Percentiles rank a stretch among this genome's conserved stretches.
phyloP scores from a whole-genome alignment of 345 rosid genomes.

The Gossypium thurberi region DNA sequence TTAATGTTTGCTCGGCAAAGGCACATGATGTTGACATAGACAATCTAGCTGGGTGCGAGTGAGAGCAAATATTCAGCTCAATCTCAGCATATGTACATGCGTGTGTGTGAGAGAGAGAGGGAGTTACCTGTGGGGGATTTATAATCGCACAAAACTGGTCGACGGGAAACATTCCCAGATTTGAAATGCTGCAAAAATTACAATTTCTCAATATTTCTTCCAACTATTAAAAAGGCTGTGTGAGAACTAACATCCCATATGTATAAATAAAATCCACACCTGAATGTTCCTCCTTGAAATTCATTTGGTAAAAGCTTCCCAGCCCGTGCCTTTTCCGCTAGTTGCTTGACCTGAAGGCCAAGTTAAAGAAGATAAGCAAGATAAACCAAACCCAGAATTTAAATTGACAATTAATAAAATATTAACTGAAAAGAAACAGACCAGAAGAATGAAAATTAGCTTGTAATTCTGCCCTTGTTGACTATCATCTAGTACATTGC shows the following conservation, averaged over 20 bases:
- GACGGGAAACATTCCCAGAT: constrained; percentile 97
- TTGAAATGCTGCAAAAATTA: constrained; percentile 76
- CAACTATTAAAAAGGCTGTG: neutral
- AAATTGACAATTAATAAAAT: neutral
- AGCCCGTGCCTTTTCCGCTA: constrained; percentile 85
- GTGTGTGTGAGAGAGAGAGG: constrained; percentile 11
- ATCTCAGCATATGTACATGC: neutral
- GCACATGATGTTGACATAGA: neutral
- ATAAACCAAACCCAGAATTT: neutral
- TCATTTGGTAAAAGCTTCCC: constrained; percentile 90
- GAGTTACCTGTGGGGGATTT: constrained; percentile 88
- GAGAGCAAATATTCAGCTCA: neutral
- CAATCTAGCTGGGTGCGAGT: neutral
- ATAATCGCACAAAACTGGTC: constrained; percentile 91
- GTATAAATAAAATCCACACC: constrained; percentile 30
- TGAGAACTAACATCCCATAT: neutral
- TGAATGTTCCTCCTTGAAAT: constrained; percentile 97
- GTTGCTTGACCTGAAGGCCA: constrained; percentile 67
- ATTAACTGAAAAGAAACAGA: neutral
- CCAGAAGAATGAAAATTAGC: neutral
- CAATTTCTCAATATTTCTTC: neutral
- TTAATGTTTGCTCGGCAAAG: neutral
- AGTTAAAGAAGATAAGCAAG: constrained; percentile 6
- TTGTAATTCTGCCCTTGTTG: neutral
- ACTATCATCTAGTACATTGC: neutral